Evolutionary conservation across 2,329 filamentous ascomycete species (phyloP).

Genomic region (Dactylellina leptospora): DNA sequence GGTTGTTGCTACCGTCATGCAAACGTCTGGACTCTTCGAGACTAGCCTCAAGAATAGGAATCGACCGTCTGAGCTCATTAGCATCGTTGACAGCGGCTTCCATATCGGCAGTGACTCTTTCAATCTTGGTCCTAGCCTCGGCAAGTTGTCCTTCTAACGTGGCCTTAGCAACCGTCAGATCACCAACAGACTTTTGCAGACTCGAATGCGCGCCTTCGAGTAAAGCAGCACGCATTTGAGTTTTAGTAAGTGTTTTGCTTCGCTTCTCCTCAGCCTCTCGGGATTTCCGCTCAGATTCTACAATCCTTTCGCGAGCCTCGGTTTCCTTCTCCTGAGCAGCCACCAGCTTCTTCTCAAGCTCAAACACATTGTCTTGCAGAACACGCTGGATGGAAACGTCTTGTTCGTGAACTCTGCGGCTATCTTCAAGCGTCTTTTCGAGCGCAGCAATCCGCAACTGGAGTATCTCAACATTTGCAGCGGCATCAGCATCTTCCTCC

Average conservation of each 20-base stretch:
- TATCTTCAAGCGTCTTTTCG: slow-evolving; percentile 72
- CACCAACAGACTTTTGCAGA: slow-evolving; percentile 65
- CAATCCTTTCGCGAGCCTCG: slow-evolving; percentile 62
- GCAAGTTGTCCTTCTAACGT: slow-evolving; percentile 70
- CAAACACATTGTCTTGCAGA: slow-evolving; percentile 76
- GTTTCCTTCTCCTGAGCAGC: slow-evolving; percentile 54
- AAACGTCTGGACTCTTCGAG: slow-evolving; percentile 86
- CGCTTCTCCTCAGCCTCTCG: slow-evolving; percentile 75
- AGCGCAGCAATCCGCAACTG: slow-evolving; percentile 71
- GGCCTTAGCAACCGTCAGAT: slow-evolving; percentile 69
- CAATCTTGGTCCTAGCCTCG: slow-evolving; percentile 70
- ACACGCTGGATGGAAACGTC: slow-evolving; percentile 72
- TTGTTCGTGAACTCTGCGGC: slow-evolving; percentile 71
- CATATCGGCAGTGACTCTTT: slow-evolving; percentile 69
- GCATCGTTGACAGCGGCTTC: slow-evolving; percentile 70
- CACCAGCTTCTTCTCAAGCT: slow-evolving; percentile 67
- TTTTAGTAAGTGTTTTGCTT: slow-evolving; percentile 67
- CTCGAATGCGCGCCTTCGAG: slow-evolving; percentile 73
- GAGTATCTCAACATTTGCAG: slow-evolving; percentile 60
- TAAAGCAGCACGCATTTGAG: slow-evolving; percentile 70
- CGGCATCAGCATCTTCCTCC: slow-evolving; percentile 31
- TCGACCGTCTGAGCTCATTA: slow-evolving; percentile 76
- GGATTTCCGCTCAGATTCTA: slow-evolving; percentile 75
- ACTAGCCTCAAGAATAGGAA: slow-evolving; percentile 78
- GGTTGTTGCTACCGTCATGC: slow-evolving; percentile 82